These are phyloP conservation scores for Lepraria neglecta DNA, from an alignment of 495 filamentous ascomycete genomes.

Conservation along the genomic window DNA sequence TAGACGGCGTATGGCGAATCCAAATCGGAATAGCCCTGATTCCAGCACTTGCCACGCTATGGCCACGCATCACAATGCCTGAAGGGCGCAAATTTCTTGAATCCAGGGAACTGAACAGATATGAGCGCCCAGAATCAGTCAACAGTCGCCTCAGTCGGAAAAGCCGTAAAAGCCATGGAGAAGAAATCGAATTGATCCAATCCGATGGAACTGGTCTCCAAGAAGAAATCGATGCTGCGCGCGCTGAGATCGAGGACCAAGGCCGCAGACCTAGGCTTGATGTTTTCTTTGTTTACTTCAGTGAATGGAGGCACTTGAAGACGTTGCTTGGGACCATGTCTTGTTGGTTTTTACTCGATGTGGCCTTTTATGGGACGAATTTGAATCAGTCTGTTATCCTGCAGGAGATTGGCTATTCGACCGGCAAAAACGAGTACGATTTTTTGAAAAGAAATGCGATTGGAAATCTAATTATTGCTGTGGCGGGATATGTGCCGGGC, in stretches of 20 bases:
- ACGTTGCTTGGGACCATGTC: constrained; percentile 23
- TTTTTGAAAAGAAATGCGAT: constrained; percentile 33
- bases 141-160: constrained; percentile 15
- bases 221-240: constrained; percentile 21
- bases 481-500: constrained; percentile 35
- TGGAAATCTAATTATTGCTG: constrained; percentile 36
- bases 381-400: constrained; percentile 38
- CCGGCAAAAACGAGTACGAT: constrained; percentile 31
- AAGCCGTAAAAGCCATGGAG: constrained; percentile 10
- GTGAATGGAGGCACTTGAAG: constrained; percentile 27
- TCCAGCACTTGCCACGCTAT: constrained; percentile 22
- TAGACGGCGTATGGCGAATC: constrained; percentile 28
- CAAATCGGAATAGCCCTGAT: constrained; percentile 28
- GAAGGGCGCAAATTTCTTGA: constrained; percentile 28
- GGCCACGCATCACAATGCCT: constrained; percentile 27
- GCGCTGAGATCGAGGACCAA: constrained; percentile 17
- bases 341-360: constrained; percentile 31
- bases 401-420: constrained; percentile 31
- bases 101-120: constrained; percentile 18
- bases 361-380: constrained; percentile 39
- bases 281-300: constrained; percentile 29
- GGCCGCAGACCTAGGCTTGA: constrained; percentile 14
- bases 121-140: constrained; percentile 11
- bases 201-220: constrained; percentile 15
- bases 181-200: constrained; percentile 7